Percentiles rank a stretch among this genome's conserved stretches.
phyloP scores from a whole-genome alignment of 257 asterid genomes.

The Marsdenia floribunda region DNA sequence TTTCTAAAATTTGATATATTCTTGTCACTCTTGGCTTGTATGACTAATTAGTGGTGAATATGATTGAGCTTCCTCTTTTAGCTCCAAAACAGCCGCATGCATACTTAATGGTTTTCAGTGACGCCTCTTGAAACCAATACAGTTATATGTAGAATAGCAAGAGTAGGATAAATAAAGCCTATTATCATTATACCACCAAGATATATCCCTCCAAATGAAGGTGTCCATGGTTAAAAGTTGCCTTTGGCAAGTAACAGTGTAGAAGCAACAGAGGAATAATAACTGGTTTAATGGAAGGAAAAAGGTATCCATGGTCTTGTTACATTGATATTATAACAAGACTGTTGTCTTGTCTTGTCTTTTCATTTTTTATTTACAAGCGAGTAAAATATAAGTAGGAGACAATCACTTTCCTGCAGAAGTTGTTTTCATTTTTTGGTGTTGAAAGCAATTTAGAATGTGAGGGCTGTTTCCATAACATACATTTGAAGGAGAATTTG shows the following conservation, averaged over 20 bases:
- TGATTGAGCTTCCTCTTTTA: not conserved
- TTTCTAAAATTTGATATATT: not conserved
- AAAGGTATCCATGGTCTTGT: too few species aligned
- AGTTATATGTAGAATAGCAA: not conserved
- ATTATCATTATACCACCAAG: not conserved
- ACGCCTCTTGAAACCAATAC: not conserved
- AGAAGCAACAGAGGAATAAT: not conserved
- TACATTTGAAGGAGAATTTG: not conserved
- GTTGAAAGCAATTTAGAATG: not conserved
- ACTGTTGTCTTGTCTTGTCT: not conserved
- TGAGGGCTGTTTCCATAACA: not conserved
- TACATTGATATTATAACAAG: not conserved
- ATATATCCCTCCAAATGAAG: not conserved
- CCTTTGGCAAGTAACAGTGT: not conserved
- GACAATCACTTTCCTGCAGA: not conserved
- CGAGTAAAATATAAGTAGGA: not conserved
- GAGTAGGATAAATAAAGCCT: constrained; percentile 1
- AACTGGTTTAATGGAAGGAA: too few species aligned
- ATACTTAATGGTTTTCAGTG: not conserved
- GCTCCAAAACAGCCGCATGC: not conserved
- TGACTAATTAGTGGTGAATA: not conserved
- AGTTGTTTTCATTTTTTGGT: not conserved
- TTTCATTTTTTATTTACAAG: not conserved
- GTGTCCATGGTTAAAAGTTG: not conserved
- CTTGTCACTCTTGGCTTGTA: not conserved